Conservation (phyloP, 2,329 filamentous ascomycete genomes). For the Coniochaeta ligniaria region DNA sequence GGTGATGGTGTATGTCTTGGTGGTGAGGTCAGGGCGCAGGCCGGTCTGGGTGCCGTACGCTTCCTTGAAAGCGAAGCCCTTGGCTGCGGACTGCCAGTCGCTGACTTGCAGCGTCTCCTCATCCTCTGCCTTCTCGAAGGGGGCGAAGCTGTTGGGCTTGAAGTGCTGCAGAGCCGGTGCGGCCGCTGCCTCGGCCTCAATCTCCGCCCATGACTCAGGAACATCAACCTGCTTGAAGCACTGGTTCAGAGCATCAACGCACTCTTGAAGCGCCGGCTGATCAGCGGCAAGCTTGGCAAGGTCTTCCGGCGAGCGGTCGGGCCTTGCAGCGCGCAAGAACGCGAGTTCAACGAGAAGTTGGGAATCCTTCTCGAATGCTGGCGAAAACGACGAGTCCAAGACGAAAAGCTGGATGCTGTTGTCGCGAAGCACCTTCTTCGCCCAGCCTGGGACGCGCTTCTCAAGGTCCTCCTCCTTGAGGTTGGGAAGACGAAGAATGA, state of each 20-base stretch:
- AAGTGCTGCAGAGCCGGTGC: conserved; percentile 62
- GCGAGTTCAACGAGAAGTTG: conserved; percentile 68
- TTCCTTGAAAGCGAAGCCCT: conserved; percentile 89
- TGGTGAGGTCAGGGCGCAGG: conserved; percentile 77
- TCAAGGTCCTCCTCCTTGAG: conserved; percentile 86
- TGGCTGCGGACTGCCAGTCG: conserved; percentile 78
- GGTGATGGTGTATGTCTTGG: conserved; percentile 79
- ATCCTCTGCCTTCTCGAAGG: conserved; percentile 68
- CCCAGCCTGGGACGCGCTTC: conserved; percentile 67
- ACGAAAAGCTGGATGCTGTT: conserved; percentile 67
- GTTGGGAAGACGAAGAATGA: conserved; percentile 70
- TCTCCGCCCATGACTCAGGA: conserved; percentile 72
- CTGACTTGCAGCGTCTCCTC: conserved; percentile 61
- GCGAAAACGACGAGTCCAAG: conserved; percentile 63
- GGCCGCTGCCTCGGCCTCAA: conserved; percentile 53
- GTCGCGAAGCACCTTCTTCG: conserved; percentile 65
- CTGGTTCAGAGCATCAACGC: conserved; percentile 60
- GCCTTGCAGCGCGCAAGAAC: conserved; percentile 72
- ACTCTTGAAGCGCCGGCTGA: conserved; percentile 40
- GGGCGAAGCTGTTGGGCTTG: conserved; percentile 73
- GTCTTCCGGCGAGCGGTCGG: conserved; percentile 54
- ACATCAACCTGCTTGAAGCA: conserved; percentile 68
- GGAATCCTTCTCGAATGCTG: conserved; percentile 59
- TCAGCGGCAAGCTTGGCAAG: conserved; percentile 62
- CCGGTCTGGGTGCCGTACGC: conserved; percentile 68